Evolutionary conservation across 2,329 filamentous ascomycete genomes (phyloP), one percentile per base, ranked within the genome.

Genomic region (Colletotrichum lini): DNA sequence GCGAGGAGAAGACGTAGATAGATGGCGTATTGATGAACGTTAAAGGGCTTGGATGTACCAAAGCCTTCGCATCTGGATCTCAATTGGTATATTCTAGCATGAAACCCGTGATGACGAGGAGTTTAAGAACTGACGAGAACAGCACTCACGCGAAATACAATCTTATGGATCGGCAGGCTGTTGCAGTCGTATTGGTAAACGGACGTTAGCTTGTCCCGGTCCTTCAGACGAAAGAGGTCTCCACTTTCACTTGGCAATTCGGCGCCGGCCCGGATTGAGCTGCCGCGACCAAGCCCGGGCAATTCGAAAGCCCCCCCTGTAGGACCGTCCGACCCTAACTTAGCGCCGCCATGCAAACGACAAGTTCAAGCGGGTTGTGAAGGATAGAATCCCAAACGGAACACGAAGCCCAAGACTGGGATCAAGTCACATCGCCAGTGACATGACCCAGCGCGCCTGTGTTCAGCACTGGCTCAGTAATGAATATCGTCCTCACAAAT

Each of bases 241-340:
- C 59, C 59, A 52, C 59, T 30, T 50, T 12, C 4, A 42, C 35
- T 38, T 10, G 35, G 15, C n/a, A 40, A 18, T 26, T 21, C 59
- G 59, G 58, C 45, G 15, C 58, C 58, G 58, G 38, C 23, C 59
- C 35, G 45, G 9, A 50, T 26, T 30, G 45, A 40, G 26, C 26
- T 16, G 44, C 26, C 12, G 45, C 13, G 44, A 26, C 58, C 15
- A 15, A 38, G 42, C 57, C 42, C 26, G 57, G 42, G 57, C 38
- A 26, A 18, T 60, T 26, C 57, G 57, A 30, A n/a, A 35, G 9
- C 13, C 49, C 44, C 44, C 44, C 44, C 57, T 60, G 44, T 61
- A 35, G 5, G 7, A 61, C 44, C n/a, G 44, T 50, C n/a, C 4
- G 7, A 61, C 44, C n/a, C 58, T 44, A 50, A 44, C 10, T 38